Conservation (phyloP, 179 eudicot species). For the Dionaea muscipula region DNA sequence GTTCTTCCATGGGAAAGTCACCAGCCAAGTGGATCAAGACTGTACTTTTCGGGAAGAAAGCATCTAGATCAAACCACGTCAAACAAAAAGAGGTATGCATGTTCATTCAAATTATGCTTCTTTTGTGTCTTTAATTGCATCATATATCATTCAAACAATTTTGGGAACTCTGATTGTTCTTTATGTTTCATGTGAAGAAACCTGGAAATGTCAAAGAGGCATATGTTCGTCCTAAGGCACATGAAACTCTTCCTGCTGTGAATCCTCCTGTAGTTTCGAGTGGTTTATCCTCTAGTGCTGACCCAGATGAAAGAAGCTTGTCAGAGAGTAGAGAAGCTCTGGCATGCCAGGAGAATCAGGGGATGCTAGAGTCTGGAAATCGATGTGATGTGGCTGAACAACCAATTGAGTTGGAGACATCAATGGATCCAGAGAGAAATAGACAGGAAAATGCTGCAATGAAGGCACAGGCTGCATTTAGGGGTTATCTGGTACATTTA, state of each 20-base stretch:
- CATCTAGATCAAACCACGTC: constrained; percentile 45
- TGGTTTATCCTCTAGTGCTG: constrained; percentile 23
- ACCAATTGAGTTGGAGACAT: constrained; percentile 15
- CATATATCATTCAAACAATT: background rate
- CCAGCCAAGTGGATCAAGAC: constrained; percentile 94
- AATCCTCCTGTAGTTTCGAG: constrained; percentile 28
- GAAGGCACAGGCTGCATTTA: constrained; percentile 85
- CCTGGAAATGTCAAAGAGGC: constrained; percentile 39
- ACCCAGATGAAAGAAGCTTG: constrained; percentile 21
- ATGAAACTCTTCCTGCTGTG: constrained; percentile 25
- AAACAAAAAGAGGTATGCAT: constrained; percentile 41
- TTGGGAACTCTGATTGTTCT: constrained; percentile 3
- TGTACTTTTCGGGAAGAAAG: constrained; percentile 74
- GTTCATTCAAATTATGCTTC: background rate
- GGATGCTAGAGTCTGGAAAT: constrained; percentile 18
- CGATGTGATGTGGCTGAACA: constrained; percentile 23
- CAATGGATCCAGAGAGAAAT: constrained; percentile 34
- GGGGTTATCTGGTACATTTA: constrained; percentile 80
- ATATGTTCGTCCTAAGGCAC: constrained; percentile 30
- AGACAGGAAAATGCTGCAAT: constrained; percentile 65
- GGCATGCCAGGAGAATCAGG: constrained; percentile 24
- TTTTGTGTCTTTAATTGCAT: background rate
- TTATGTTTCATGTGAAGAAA: constrained; percentile 29
- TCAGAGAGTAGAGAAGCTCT: constrained; percentile 32
- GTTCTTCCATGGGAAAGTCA: constrained; percentile 69